phyloP scores from a whole-genome alignment of 1,139 yeast species.

The Candida sojae region DNA sequence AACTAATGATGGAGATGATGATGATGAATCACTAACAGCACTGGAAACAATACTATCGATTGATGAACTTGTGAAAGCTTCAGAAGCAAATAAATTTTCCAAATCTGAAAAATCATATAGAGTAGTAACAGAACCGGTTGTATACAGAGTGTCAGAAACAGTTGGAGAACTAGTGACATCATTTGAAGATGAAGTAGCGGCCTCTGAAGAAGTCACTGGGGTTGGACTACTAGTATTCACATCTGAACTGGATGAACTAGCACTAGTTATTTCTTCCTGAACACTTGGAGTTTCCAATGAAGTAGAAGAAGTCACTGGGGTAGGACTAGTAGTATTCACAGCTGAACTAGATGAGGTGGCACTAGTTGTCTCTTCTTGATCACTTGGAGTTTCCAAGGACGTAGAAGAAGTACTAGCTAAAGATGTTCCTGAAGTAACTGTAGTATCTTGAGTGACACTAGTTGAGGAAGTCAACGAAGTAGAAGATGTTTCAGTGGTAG shows the following conservation, averaged over 20 bases:
- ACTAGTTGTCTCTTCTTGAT: neutral
- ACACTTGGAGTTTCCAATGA: neutral
- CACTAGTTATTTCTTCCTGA: neutral
- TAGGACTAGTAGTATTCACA: neutral
- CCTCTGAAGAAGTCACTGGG: neutral
- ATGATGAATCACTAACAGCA: neutral
- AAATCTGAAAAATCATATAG: too few species aligned
- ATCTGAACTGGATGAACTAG: neutral
- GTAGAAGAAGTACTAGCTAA: neutral
- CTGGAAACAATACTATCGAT: too few species aligned
- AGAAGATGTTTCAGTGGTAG: conserved; percentile 2
- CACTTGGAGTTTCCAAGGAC: neutral
- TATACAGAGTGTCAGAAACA: neutral
- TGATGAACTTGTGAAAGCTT: neutral
- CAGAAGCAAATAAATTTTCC: neutral
- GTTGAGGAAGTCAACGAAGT: conserved; percentile 5
- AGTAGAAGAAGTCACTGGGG: neutral
- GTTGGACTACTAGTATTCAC: neutral
- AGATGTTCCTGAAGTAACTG: conserved; percentile 5
- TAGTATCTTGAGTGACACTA: conserved; percentile 3
- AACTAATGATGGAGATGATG: conserved; percentile 1
- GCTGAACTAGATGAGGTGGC: neutral
- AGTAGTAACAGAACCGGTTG: neutral
- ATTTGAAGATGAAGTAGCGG: neutral
- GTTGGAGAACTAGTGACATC: neutral